Base-by-base conservation (phyloP, 2,329 filamentous ascomycete species). In the Cladosporium oxysporum region DNA sequence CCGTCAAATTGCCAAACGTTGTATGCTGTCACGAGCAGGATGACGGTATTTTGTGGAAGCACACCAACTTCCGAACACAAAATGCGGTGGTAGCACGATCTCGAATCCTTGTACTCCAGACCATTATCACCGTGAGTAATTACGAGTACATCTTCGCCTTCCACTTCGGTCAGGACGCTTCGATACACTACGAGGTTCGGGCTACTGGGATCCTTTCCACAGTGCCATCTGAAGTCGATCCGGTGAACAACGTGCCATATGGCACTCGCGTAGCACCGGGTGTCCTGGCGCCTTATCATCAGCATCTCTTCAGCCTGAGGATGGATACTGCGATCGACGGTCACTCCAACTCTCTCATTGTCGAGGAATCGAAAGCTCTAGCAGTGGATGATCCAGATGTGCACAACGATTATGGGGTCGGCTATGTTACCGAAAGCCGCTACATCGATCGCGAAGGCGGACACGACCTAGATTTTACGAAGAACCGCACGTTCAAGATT, bases 11-110 rank as follows among this genome's bases (percentile, higher is more conserved):
- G 29, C 82, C 82, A 18, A 90, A 90, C 68, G 87, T 88, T 6
- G 80, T 90, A 64, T 91, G 89, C 71, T 78, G 91, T 3, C 89
- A 91, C 72, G 89, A 91, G 74, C 86, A 90, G 72, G 89, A 91
- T 70, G 84, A 86, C 62, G 89, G 89, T 5, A 89, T 91, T 50
- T 82, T 83, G 7, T 90, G 88, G 87, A 90, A 91, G 73, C 88
- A 90, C 76, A 89, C 87, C 5, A 90, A 91, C 78, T 89, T 85
- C 79, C 82, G 88, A 4, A 90, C 87, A 0, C 81, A 82, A 31
- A 82, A 86, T 1, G 87, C 87, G 0, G 86, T 88, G 1, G 86
- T 90, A 0, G 85, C 85, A 0, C 81, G 89, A 8, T 81, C 83
- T 66, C 83, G 88, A 0, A 85, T 89, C 69, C 81, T 91, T 2